Base-by-base conservation (phyloP, 1,284 basidiomycete species). In the Austroboletus novae-zelandiae region DNA sequence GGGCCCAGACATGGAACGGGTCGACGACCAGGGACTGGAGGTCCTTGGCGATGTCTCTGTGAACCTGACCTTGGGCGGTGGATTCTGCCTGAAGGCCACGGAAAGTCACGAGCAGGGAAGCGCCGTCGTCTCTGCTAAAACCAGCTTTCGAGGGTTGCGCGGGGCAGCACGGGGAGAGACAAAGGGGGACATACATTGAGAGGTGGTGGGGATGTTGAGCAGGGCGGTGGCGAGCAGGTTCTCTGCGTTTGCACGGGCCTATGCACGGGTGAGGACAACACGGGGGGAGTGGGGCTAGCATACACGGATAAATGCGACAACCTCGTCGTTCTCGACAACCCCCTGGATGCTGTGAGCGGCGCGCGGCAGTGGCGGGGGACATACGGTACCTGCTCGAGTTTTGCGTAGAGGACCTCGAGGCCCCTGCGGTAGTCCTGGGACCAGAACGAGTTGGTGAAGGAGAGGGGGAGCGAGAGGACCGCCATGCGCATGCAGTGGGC, bases 361-460 rank as follows among this genome's bases (percentile, higher is more conserved):
- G 39, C 3, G 18, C 25, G 15, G 43, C 9, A 7, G n/a, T 9
- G 47, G 40, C 53, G 36, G 25, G 25, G 45, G 45, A 14, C 50
- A 36, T 18, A 61, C 75, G 48, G 58, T 11, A 87, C 89, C 77
- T 91, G 85, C 61, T 92, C 85, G 32, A 94, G 80, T 70, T 91
- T 88, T 43, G 66, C 70, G 66, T 84, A 91, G 20, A 94, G 70
- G 18, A 88, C 80, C 57, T 94, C 84, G 25, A 94, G 77, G 31
- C 92, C 92, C 51, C 74, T 80, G 36, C 90, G 78, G 65, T 92
- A 93, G 72, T 94, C 91, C 66, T 91, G 85, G 9, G 91, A 82
- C 92, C 92, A 95, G 75, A 95, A 95, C 34, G 91, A 93, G 70
- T 94, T 94, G 56, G 79, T 82, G 68, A 95, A 95, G 18, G 81